Conservation (phyloP, 2,329 filamentous ascomycete genomes). For the Neoscytalidium dimidiatum region DNA sequence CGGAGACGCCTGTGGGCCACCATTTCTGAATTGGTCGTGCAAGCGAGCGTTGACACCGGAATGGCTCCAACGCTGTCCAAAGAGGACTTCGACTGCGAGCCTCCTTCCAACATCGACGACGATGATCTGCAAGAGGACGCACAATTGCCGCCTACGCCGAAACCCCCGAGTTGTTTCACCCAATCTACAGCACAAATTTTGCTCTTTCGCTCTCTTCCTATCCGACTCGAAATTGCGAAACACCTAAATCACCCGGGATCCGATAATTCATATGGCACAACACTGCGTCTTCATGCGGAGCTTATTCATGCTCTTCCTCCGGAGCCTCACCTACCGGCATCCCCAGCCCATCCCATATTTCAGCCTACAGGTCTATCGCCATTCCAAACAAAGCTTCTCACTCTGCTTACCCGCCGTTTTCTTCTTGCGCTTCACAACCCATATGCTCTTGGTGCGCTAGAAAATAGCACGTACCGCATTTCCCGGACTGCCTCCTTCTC, state of each 20-base stretch:
- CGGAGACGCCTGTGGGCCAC: conserved; percentile 49
- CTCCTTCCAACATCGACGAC: conserved; percentile 26
- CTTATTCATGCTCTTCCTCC: conserved; percentile 37
- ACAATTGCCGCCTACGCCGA: conserved; percentile 28
- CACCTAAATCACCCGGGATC: conserved; percentile 52
- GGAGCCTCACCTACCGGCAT: not conserved
- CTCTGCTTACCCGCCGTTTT: not conserved
- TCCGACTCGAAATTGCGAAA: conserved; percentile 48
- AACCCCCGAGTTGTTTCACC: conserved; percentile 42
- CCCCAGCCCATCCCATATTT: not conserved
- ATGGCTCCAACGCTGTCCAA: conserved; percentile 30
- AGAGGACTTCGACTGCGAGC: conserved; percentile 34
- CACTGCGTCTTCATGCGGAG: conserved; percentile 49
- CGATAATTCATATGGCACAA: conserved; percentile 50
- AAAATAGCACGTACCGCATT: not conserved
- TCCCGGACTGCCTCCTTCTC: not conserved
- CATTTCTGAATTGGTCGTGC: conserved; percentile 43
- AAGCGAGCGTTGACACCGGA: conserved; percentile 26
- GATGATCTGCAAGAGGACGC: conserved; percentile 26
- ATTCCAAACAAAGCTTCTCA: not conserved
- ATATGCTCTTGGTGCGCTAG: not conserved
- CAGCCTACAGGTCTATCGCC: not conserved
- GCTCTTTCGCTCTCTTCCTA: conserved; percentile 46
- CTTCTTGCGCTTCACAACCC: not conserved
- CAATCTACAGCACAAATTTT: conserved; percentile 55